Conservation (phyloP, 2,329 filamentous ascomycete species). For the Pyrenochaeta sp. region DNA sequence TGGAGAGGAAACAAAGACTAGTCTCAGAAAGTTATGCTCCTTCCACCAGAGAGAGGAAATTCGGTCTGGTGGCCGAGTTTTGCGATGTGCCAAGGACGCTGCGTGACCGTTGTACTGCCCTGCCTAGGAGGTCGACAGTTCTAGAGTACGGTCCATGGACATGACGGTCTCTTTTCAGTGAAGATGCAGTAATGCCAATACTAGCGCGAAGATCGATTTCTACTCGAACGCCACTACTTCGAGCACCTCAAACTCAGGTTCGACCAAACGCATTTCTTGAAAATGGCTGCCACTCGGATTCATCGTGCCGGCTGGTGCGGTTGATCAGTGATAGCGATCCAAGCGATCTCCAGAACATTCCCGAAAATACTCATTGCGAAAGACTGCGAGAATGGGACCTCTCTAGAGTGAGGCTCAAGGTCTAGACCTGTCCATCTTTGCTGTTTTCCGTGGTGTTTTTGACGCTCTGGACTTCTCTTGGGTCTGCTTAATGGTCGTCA, state of each 20-base stretch:
- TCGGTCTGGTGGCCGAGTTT: constrained; percentile 18
- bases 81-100: constrained; percentile 20
- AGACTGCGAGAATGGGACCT: constrained; percentile 41
- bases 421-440: constrained; percentile 47
- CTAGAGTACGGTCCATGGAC: constrained; percentile 14
- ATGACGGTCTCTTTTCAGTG: constrained; percentile 18
- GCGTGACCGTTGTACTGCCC: constrained; percentile 26
- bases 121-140: constrained; percentile 35
- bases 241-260: constrained; percentile 10
- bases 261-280: constrained; percentile 18
- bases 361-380: constrained; percentile 13
- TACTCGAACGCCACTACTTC: constrained; percentile 20
- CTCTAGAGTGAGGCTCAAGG: constrained; percentile 52
- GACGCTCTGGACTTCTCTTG: constrained; percentile 11
- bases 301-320: constrained; percentile 11
- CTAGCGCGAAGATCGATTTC: constrained; percentile 16
- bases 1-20: constrained; percentile 93
- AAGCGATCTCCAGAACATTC: constrained; percentile 10
- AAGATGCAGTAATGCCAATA: constrained; percentile 7
- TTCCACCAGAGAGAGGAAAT: constrained; percentile 74
- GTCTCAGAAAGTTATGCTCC: constrained; percentile 85
- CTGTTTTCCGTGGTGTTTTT: constrained; percentile 19
- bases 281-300: constrained; percentile 15
- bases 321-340: constrained; percentile 19
- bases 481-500: constrained; percentile 17